A percentile compares a stretch with the other conserved stretches of the same genome.
Conservation (phyloP, 768 basidiomycete species). For the Pleurotus ostreatus region DNA sequence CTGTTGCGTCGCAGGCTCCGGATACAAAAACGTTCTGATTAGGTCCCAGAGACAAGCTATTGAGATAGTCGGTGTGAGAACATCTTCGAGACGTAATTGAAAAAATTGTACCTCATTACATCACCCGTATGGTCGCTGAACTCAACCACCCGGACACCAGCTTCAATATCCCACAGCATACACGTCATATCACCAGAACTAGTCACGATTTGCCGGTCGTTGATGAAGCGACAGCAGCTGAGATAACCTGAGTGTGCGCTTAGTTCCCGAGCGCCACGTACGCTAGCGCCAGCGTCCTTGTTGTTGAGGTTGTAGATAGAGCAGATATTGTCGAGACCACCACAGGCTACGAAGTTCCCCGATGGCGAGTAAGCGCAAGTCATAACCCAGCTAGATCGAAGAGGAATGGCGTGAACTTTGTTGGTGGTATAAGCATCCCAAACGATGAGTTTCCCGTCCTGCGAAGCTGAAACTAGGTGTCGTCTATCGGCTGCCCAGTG, state of each 20-base stretch:
- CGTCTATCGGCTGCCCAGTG: slow-evolving; percentile 98
- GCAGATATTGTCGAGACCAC: slow-evolving; percentile 98
- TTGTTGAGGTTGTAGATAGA: slow-evolving; percentile 95
- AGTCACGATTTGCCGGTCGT: slow-evolving; percentile 97
- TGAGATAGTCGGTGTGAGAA: slow-evolving; percentile 11
- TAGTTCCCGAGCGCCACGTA: slow-evolving; percentile 90
- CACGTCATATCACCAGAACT: slow-evolving; percentile 99
- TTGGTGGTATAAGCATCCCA: slow-evolving; percentile 99
- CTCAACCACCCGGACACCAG: slow-evolving; percentile 94
- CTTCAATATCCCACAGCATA: slow-evolving; percentile 99
- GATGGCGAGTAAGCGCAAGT: slow-evolving; percentile 98
- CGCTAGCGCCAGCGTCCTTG: slow-evolving; percentile 61
- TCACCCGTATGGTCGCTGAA: slow-evolving; percentile 99
- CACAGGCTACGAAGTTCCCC: slow-evolving; percentile 96
- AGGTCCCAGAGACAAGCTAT: slow-evolving; percentile 88
- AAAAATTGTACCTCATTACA: slow-evolving; percentile 86
- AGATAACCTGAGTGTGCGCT: slow-evolving; percentile 98
- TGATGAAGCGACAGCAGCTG: slow-evolving; percentile 97
- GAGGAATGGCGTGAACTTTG: slow-evolving; percentile 98
- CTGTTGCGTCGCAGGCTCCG: slow-evolving; percentile 96
- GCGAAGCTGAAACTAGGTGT: slow-evolving; percentile 98
- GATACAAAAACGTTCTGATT: slow-evolving; percentile 97
- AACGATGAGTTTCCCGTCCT: slow-evolving; percentile 98
- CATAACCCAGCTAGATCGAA: slow-evolving; percentile 99
- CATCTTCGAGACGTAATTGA: slow-evolving; percentile 1